phyloP scores from a whole-genome alignment of 2,329 filamentous ascomycete species.

The Ascochyta koolunga region DNA sequence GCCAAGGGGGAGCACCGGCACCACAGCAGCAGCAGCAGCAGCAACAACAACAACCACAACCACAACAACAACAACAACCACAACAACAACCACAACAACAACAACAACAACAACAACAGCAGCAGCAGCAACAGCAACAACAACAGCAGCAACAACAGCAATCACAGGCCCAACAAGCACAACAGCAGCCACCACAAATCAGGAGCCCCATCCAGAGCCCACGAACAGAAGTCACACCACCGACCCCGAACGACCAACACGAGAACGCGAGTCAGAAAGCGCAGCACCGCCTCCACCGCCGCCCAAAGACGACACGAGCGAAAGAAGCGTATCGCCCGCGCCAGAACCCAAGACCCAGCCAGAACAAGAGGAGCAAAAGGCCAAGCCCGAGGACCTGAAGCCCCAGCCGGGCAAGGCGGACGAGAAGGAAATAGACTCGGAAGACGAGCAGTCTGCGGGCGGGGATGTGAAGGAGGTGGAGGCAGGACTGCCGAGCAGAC shows the following conservation, averaged over 20 bases:
- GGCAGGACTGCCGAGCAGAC: constrained; percentile 34
- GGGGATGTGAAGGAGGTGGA: constrained; percentile 34
- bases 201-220: constrained; percentile 50
- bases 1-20: constrained; percentile 43
- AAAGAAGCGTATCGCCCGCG: constrained; percentile 28
- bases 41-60: constrained; percentile 21
- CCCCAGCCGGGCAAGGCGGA: constrained; percentile 35
- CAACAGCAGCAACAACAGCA: constrained; percentile 17
- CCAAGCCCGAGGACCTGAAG: constrained; percentile 42
- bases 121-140: constrained; percentile 16
- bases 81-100: constrained; percentile 9
- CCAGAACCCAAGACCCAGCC: constrained; percentile 39
- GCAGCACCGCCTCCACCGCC: constrained; percentile 43
- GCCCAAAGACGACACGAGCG: constrained; percentile 39
- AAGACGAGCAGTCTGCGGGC: constrained; percentile 29
- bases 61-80: too few species aligned
- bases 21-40: constrained; percentile 26
- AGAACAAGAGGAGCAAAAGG: constrained; percentile 40
- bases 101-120: constrained; percentile 21
- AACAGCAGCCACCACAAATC: constrained; percentile 28
- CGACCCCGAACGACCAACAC: constrained; percentile 54
- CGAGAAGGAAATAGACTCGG: constrained; percentile 33
- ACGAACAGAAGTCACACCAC: constrained; percentile 57
- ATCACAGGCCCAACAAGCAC: constrained; percentile 20
- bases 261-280: constrained; percentile 29